Evolutionary conservation across 75 land plant genomes (phyloP), one percentile per base, ranked within the genome.

Genomic region (Pinus taeda): DNA sequence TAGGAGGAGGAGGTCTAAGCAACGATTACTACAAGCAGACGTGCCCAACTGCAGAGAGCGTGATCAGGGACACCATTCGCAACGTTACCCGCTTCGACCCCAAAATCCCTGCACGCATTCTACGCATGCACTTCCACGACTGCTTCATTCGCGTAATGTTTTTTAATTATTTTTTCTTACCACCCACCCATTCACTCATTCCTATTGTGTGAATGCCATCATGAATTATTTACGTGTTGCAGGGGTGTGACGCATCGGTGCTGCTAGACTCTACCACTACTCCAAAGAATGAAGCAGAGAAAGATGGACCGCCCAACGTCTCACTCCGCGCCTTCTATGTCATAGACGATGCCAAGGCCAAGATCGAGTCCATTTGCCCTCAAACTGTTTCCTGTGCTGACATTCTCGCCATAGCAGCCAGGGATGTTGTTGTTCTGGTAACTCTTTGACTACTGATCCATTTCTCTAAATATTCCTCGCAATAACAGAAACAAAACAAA

Each of bases 371-470:
- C 14, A 77, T 80, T 0, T 89, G 91, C 56, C 91, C 91, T 1
- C 71, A 61, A 3, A 78, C 83, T 1, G 91, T 89, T 56, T 87
- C 91, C 60, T 89, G 91, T 62, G 89, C 91, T 42, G 91, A 89
- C 79, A 71, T 87, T 55, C 24, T 89, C 4, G 85, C 91, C 70
- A 82, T 89, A 45, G 89, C 91, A 6, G 89, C 91, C 21, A 80
- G 91, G 63, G 89, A 89, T 60, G 91, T 67, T 21, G 89, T 85
- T 3, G 73, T 83, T 17, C 57, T 89, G 81, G 91, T 87, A 82
- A 17, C 15, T 3, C 0, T 2, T 26, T 24, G 21, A 26, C 29
- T 59, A 20, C 20, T 20, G 4, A 6, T 20, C 15, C 18, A 14
- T 15, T 5, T 59, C 3, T 21, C 9, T 7, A 60, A 33, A 33